Base-by-base conservation (phyloP, 2,329 filamentous ascomycete species). In the Metarhizium anisopliae region DNA sequence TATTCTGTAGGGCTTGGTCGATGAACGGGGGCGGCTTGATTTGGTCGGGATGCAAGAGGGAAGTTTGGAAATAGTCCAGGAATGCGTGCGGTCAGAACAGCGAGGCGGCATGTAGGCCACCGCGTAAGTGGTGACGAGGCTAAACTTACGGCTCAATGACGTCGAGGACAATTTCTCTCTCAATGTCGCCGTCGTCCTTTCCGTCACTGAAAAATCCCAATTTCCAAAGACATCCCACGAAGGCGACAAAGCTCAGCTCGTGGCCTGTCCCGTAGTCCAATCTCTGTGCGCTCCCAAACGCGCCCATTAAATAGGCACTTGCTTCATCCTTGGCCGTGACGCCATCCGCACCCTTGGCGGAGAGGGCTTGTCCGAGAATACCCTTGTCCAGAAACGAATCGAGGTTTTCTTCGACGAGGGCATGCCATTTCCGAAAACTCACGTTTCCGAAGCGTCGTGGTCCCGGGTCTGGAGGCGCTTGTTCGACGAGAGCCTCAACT, bases 181-280 rank as follows among this genome's bases (percentile, higher is more conserved):
- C 91, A 70, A 86, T 63, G 67, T 84, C 73, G 59, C 78, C 80
- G 43, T 73, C 74, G 40, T 70, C 59, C 7, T 67, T 63, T 2
- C 77, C 80, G n/a, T 81, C 74, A 2, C 78, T 73, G 67, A 99
- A 97, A 16, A 81, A 86, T 49, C 87, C 85, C 2, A 99, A 76
- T 70, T 96, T 96, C 92, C 93, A 99, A 5, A 99, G 76, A 58
- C 88, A 86, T 4, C 85, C 92, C 6, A 99, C 69, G 60, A 99
- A 99, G 1, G 94, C 93, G 7, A 97, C 70, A 65, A 99, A 99
- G 71, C 89, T 96, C 53, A 99, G 75, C 67, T 99, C 94, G 69
- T 99, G 94, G 0, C 94, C 94, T 0, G 94, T 97, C 2, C 94
- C 94, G 67, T 96, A 99, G 72, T 99, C 94, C 30, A 99, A 77